Evolutionary conservation across 495 filamentous ascomycete genomes (phyloP), one percentile per base, ranked within the genome.

Genomic region (Lasiosphaeria hispida): DNA sequence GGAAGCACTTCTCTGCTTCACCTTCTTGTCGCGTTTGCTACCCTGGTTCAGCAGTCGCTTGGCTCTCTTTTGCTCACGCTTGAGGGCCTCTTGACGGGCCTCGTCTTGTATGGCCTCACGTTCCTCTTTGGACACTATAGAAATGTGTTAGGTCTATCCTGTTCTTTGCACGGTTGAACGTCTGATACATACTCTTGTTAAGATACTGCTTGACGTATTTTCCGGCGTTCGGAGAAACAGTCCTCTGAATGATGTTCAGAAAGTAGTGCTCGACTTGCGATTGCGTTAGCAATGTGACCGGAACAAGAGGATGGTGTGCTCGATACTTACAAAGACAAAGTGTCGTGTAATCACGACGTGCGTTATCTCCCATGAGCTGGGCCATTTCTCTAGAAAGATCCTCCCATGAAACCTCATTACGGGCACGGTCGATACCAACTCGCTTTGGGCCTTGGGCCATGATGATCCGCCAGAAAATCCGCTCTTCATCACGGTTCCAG

Each of bases 261-360:
- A 72, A 78, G 48, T 68, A 78, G 52, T 79, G 77, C 62, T 79
- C 77, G 39, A 73, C 77, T 79, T 39, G 14, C n/a, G 37, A 43
- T 48, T 3, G 23, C 15, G 54, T 72, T 41, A 72, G 61, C 19
- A 36, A 13, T 7, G 17, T 40, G 39, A 10, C 34, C 13, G 9
- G 11, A 15, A n/a, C 5, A n/a, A 37, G 35, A 2, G 30, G 19
- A 10, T 4, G 30, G 9, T 37, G 35, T 5, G 23, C 23, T 30
- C 23, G 5, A 11, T 6, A 60, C 73, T 73, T 55, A 77, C 77
- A 76, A 15, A 78, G 57, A 58, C 73, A 63, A 2, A 67, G 66
- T 0, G 50, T 55, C 0, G 67, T 74, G 49, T 78, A 79, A 1
- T 61, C 34, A 3, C 77, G 68, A 7, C 68, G 67, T 17, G 47